Base-by-base conservation (phyloP, 2,329 filamentous ascomycete species). In the Dothiorella sarmentorum region DNA sequence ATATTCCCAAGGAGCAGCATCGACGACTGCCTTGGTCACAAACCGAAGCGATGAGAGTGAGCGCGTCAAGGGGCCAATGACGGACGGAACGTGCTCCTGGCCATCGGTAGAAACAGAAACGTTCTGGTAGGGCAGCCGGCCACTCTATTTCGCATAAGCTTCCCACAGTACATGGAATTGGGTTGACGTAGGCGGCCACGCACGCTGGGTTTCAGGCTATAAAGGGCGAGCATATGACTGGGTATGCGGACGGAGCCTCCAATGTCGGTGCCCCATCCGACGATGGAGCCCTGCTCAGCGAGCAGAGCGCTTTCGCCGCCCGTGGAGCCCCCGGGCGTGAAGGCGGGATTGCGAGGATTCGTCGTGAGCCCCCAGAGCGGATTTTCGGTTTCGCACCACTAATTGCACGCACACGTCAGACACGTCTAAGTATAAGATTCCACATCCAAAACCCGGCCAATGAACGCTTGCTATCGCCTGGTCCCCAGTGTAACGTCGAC, bases 81-180 rank as follows among this genome's bases (percentile, higher is more conserved):
- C 83, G 0, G 82, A 87, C 2, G 83, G 74, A 27, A 88, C 77
- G 0, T 78, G 80, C 62, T 82, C 85, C 63, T 90, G 85, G 0
- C 87, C 87, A 55, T 82, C 82, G 77, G 84, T 82, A 7, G 78
- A 82, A 66, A 86, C 87, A 1, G 85, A 83, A 73, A 73, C 71
- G 42, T 71, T 71, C 26, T 72, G 64, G 56, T 74, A 75, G 0
- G 72, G 71, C 2, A 85, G 70, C 27, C 83, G 73, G 0, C 82
- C 82, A 1, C 71, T 63, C 82, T 85, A 29, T 0, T 4, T 42
- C 56, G 55, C 15, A 35, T 56, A 20, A 60, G 51, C 49, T 47
- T 37, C 57, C 26, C 20, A 27, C 7, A 35, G 22, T 38, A 53
- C 57, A 22, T 27, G 31, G 52, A 10, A 49, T 22, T 7, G 24